Evolutionary conservation across 164 flowering plant genomes (phyloP).

Genomic region (Liquidambar formosana): DNA sequence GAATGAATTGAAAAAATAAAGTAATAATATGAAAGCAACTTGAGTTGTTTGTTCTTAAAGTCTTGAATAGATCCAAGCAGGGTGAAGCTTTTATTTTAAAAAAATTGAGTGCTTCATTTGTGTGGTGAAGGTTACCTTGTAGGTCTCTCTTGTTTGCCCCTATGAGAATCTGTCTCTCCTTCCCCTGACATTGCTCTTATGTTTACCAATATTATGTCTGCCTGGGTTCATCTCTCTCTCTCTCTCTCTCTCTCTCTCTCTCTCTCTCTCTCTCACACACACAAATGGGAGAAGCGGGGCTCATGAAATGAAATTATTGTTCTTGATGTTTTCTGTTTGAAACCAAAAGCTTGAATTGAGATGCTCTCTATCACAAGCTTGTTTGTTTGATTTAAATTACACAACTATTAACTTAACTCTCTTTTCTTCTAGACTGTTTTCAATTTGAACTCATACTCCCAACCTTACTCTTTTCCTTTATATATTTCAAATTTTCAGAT

Average conservation of each 20-base stretch:
- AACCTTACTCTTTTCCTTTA: not conserved
- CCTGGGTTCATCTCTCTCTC: not conserved
- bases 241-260: not conserved
- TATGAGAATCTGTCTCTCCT: not conserved
- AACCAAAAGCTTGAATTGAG: not conserved
- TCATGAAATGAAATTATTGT: no score
- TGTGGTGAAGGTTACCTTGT: not conserved
- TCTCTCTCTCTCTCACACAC: no score
- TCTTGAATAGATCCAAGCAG: not conserved
- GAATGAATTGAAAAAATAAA: no score
- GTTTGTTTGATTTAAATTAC: not conserved
- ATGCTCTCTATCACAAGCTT: not conserved
- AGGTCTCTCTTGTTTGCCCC: not conserved
- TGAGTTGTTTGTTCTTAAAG: not conserved
- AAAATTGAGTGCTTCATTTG: not conserved
- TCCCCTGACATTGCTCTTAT: not conserved
- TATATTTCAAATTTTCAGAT: constrained; percentile 38
- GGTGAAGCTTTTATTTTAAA: not conserved
- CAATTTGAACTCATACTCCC: not conserved
- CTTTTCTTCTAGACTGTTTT: not conserved
- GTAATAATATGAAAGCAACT: no score
- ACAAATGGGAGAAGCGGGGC: no score
- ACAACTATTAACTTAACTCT: not conserved
- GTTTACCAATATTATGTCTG: not conserved
- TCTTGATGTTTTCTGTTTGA: no score